Evolutionary conservation across 441 rosid genomes (phyloP), one percentile per base, ranked within the genome.

Genomic region (Codiaeum variegatum): DNA sequence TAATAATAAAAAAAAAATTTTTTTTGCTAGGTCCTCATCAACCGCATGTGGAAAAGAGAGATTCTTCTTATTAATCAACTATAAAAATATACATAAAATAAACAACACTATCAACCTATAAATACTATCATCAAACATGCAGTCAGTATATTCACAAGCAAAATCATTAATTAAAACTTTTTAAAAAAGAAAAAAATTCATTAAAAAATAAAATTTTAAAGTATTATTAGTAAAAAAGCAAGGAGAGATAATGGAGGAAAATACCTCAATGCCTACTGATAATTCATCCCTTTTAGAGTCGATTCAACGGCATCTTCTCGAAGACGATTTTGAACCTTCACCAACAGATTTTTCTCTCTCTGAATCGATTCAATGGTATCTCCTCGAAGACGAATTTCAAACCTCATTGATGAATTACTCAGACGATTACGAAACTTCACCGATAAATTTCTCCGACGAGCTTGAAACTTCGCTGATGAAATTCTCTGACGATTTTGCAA

Each of bases 291-390:
- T 73, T 11, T 58, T 81, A 23, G 80, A 78, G 3, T 65, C 77
- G 10, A 70, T 81, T n/a, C 76, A 54, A 26, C 73, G 59, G 32
- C 29, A 66, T 61, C 77, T 81, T 49, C 79, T 78, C n/a, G 72
- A 74, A 8, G 76, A 75, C 18, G 73, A 78, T 51, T 65, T 60
- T 5, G 74, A 70, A 38, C 23, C 47, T 32, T 36, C 38, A 36
- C 36, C 56, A 3, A 19, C 7, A 1, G 7, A 36, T 36, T 36
- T 36, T 9, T 36, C 38, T 36, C 8, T 36, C 38, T 36, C 7
- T 0, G 38, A 36, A 6, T 36, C 38, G 38, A 36, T 36, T n/a
- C 76, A 54, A n/a, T 71, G 61, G 38, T 34, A 36, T 36, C 38
- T 36, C 7, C 79, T 78, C n/a, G 72, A 74, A 8, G 76, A 75